phyloP scores from a whole-genome alignment of 257 asterid species.

The Ballota nigra region DNA sequence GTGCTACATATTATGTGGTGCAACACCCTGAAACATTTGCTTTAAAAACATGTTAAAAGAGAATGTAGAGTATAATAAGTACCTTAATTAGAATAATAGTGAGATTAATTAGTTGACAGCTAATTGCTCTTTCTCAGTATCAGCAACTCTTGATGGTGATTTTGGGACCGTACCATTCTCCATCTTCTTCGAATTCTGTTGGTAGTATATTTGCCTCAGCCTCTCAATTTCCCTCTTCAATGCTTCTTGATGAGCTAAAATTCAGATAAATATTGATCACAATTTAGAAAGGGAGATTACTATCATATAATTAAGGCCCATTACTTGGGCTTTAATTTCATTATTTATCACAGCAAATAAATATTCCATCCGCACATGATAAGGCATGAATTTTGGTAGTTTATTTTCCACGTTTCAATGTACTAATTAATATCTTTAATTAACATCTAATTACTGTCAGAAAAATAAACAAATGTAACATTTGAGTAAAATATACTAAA shows the following conservation, averaged over 20 bases:
- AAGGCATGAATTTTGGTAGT: constrained; percentile 6
- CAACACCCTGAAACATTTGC: not conserved
- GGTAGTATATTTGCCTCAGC: constrained; percentile 70
- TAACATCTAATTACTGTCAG: not conserved
- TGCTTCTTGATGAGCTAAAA: constrained; percentile 91
- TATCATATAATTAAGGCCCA: not conserved
- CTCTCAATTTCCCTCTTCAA: constrained; percentile 92
- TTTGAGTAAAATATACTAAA: not conserved
- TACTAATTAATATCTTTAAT: not conserved
- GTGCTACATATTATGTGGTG: too few species aligned
- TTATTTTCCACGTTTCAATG: not conserved
- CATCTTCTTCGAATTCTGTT: constrained; percentile 71
- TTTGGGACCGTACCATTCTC: constrained; percentile 39
- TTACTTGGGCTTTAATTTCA: constrained; percentile 1
- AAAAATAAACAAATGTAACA: not conserved
- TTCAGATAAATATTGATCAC: not conserved
- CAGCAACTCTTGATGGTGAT: constrained; percentile 44
- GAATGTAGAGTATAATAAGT: too few species aligned
- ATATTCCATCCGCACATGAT: constrained; percentile 20
- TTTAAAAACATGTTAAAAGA: not conserved
- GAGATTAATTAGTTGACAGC: constrained; percentile 49
- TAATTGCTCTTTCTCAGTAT: constrained; percentile 58
- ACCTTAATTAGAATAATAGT: constrained; percentile 18
- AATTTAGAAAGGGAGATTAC: not conserved
- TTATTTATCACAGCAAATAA: not conserved